Percentiles rank a stretch among this genome's conserved stretches.
These are phyloP conservation scores for Phytophthora quininea DNA, from an alignment of 352 stramenopile species.

Conservation along the genomic window DNA sequence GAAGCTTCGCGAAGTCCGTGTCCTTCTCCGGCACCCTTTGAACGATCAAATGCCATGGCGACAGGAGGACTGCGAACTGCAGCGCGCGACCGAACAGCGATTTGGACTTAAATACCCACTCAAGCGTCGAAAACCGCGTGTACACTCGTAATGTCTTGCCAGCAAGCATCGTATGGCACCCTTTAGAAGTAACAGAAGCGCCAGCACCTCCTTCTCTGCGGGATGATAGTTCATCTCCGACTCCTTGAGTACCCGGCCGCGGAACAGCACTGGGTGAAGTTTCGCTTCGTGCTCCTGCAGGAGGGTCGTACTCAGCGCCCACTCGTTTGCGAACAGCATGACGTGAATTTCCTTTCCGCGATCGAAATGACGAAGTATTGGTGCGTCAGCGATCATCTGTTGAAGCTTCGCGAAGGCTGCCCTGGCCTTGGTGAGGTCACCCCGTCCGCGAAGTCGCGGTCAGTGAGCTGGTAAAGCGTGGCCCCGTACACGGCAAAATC, in stretches of 20 bases:
- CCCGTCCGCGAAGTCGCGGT: background rate
- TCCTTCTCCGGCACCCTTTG: background rate
- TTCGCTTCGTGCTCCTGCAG: background rate
- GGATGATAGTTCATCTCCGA: background rate
- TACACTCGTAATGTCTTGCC: background rate
- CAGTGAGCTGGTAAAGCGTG: background rate
- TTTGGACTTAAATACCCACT: background rate
- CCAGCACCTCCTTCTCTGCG: background rate
- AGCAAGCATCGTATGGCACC: background rate
- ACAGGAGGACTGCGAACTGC: background rate
- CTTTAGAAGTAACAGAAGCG: background rate
- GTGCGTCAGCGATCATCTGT: background rate
- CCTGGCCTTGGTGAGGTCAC: background rate
- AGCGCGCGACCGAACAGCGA: background rate
- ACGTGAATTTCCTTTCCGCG: background rate
- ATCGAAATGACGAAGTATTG: slow-evolving; percentile 1
- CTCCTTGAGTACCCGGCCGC: background rate
- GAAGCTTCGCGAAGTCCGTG: background rate
- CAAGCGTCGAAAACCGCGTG: background rate
- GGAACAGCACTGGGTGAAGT: background rate
- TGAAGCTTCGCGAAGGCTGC: background rate
- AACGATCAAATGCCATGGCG: background rate
- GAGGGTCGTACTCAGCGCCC: background rate
- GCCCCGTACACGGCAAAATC: background rate
- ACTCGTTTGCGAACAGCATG: background rate